phyloP scores from a whole-genome alignment of 2,329 filamentous ascomycete species.

The Scorias spongiosa region DNA sequence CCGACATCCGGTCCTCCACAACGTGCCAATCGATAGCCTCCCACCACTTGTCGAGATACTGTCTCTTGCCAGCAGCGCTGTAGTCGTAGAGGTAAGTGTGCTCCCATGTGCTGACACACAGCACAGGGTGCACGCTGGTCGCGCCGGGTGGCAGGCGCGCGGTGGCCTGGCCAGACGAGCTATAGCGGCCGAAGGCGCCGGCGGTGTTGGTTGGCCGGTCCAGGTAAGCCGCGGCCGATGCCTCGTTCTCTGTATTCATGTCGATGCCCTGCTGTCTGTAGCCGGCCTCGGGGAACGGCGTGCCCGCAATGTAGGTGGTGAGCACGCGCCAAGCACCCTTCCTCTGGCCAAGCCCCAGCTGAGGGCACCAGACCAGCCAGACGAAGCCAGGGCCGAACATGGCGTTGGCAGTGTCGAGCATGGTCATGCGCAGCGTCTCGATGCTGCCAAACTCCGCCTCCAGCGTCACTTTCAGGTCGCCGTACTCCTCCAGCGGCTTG shows the following conservation, averaged over 20 bases:
- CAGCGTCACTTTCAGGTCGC: constrained; percentile 43
- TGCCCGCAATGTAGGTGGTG: constrained; percentile 80
- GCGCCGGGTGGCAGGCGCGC: constrained; percentile 46
- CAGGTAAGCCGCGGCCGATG: constrained; percentile 9
- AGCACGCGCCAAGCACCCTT: constrained; percentile 50
- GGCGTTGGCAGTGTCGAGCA: constrained; percentile 63
- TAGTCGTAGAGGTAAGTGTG: constrained; percentile 83
- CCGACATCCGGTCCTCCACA: constrained; percentile 30
- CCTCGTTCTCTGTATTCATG: constrained; percentile 45
- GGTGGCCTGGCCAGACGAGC: constrained; percentile 14
- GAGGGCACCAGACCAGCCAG: constrained; percentile 57
- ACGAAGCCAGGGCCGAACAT: constrained; percentile 98
- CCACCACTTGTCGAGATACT: constrained; percentile 77
- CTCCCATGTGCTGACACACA: constrained; percentile 95
- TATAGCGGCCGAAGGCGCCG: constrained; percentile 24
- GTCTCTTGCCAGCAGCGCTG: constrained; percentile 57
- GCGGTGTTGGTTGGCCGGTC: constrained; percentile 21
- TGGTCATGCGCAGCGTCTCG: constrained; percentile 64
- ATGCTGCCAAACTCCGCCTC: constrained; percentile 62
- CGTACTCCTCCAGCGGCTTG: constrained; percentile 35
- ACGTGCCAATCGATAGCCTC: constrained; percentile 67
- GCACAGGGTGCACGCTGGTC: constrained; percentile 54
- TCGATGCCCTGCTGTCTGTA: constrained; percentile 56
- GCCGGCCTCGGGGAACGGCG: constrained; percentile 73
- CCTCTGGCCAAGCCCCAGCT: constrained; percentile 26